A percentile compares a stretch with the other conserved stretches of the same genome.
phyloP scores from a whole-genome alignment of 352 stramenopile genomes.

The Globisporangium megalacanthum region DNA sequence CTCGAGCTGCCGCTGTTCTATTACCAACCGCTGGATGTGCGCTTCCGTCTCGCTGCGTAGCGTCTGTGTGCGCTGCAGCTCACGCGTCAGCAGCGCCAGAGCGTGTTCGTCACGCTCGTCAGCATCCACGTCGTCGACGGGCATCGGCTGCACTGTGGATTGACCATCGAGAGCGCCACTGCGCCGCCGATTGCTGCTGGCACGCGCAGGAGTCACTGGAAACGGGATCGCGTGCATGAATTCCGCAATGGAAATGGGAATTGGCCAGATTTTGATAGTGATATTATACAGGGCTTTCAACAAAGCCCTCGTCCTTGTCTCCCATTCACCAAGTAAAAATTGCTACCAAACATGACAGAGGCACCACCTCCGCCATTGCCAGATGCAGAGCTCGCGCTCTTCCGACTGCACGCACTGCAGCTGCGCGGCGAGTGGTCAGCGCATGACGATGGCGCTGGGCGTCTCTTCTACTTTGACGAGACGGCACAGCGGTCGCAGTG shows the following conservation, averaged over 20 bases:
- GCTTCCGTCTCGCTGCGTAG: slow-evolving; percentile 35
- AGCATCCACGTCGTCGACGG: slow-evolving; percentile 6
- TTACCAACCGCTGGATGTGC: slow-evolving; percentile 29
- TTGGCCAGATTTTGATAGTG: too few relatives aligned
- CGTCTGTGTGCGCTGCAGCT: slow-evolving; percentile 42
- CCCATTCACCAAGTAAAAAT: too few relatives aligned
- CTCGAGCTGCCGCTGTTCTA: slow-evolving; percentile 40
- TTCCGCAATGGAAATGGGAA: too few relatives aligned
- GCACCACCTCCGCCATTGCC: too few relatives aligned
- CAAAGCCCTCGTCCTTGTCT: too few relatives aligned
- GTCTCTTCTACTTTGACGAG: slow-evolving; percentile 74
- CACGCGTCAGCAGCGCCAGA: slow-evolving; percentile 34
- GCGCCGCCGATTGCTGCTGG: not conserved
- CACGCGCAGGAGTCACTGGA: too few relatives aligned
- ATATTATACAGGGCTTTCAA: too few relatives aligned
- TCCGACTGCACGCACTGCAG: slow-evolving; percentile 46
- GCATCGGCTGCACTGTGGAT: too few relatives aligned
- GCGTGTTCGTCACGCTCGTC: slow-evolving; percentile 28
- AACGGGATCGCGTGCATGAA: too few relatives aligned
- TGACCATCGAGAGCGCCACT: too few relatives aligned
- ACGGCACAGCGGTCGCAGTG: slow-evolving; percentile 47
- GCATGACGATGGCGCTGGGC: slow-evolving; percentile 65
- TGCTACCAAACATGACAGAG: not conserved
- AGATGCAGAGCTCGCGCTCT: slow-evolving; percentile 13
- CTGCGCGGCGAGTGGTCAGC: slow-evolving; percentile 61